A percentile compares a stretch with the other conserved stretches of the same genome.
These are phyloP conservation scores for Helicocarpus griseus DNA, from an alignment of 2,329 filamentous ascomycete species.

Conservation along the genomic window DNA sequence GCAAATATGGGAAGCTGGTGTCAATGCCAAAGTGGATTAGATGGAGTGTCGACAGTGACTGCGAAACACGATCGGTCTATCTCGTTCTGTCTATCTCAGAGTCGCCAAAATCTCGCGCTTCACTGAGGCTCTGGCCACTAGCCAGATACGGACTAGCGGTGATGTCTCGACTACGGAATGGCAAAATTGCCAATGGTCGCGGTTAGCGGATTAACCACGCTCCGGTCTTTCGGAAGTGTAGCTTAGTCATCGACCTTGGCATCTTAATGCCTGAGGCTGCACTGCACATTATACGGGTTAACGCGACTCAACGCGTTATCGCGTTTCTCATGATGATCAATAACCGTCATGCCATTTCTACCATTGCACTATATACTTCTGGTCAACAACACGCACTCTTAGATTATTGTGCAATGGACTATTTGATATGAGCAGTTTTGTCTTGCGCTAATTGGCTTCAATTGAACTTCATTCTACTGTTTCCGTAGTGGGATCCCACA, in stretches of 20 bases:
- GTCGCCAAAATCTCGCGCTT: conserved; percentile 14
- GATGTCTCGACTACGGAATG: neutral
- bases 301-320: too few relatives aligned
- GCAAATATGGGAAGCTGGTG: neutral
- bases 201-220: neutral
- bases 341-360: too few relatives aligned
- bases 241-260: too few relatives aligned
- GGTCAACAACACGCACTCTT: too few relatives aligned
- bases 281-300: too few relatives aligned
- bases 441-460: too few relatives aligned
- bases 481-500: neutral
- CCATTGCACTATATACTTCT: too few relatives aligned
- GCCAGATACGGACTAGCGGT: conserved; percentile 9
- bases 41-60: neutral
- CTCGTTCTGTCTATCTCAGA: too few relatives aligned
- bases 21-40: neutral
- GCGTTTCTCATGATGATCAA: too few relatives aligned
- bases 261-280: too few relatives aligned
- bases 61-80: conserved; percentile 10
- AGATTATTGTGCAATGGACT: too few relatives aligned
- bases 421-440: too few relatives aligned
- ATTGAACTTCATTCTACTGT: neutral
- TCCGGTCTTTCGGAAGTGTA: neutral
- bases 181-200: neutral
- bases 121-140: conserved; percentile 8